Evolutionary conservation across 2,329 filamentous ascomycete species (phyloP).

Genomic region (Hypoxylon sp.): DNA sequence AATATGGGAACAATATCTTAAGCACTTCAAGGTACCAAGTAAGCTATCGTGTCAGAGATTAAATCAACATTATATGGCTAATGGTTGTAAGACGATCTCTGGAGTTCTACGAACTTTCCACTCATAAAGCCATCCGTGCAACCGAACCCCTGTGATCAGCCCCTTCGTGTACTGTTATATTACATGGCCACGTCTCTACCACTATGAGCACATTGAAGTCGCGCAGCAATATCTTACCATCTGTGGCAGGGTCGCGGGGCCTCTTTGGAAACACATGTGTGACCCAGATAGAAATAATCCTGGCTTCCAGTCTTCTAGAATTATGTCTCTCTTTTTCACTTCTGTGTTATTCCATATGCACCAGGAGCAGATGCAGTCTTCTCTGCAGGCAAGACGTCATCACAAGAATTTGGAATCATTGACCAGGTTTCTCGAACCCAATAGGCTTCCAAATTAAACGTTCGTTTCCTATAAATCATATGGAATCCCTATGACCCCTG

Average conservation of each 20-base stretch:
- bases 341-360: constrained; percentile 5
- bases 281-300: not conserved
- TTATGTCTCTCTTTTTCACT: not conserved
- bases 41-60: not conserved
- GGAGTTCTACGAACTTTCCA: not conserved
- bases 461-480: not conserved
- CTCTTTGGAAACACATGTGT: constrained; percentile 21
- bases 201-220: not conserved
- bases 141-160: not conserved
- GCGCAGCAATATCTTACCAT: constrained; percentile 8
- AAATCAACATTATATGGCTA: not conserved
- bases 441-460: not conserved
- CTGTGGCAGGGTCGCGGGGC: constrained; percentile 17
- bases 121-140: too few species aligned
- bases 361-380: constrained; percentile 4
- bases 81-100: not conserved
- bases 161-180: not conserved
- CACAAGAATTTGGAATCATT: constrained; percentile 35
- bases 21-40: not conserved
- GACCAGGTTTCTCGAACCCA: constrained; percentile 1
- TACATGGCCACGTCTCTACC: not conserved
- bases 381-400: constrained; percentile 21
- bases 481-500: constrained; percentile 1
- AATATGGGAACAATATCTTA: not conserved
- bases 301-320: not conserved